phyloP scores from a whole-genome alignment of 768 basidiomycete species.

The Lactarius hengduanensis region DNA sequence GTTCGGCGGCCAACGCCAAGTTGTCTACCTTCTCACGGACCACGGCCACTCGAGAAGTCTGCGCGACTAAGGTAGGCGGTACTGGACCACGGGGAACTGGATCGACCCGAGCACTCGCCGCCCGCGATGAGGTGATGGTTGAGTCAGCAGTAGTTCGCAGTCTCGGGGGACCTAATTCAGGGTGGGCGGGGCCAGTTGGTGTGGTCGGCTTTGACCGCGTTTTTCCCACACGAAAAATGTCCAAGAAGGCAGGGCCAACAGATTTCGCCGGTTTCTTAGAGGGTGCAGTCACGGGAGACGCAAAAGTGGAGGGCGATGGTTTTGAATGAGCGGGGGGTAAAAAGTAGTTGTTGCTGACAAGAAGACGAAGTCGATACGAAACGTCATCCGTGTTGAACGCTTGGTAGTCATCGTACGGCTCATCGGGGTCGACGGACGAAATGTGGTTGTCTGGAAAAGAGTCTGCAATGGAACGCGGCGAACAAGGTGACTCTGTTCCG shows the following conservation, averaged over 20 bases:
- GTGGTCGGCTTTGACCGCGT: constrained; percentile 61
- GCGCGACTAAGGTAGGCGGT: constrained; percentile 14
- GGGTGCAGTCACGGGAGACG: constrained; percentile 38
- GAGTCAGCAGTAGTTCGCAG: constrained; percentile 31
- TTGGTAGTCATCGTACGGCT: constrained; percentile 30
- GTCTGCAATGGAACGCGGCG: constrained; percentile 56
- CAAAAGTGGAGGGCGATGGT: constrained; percentile 67
- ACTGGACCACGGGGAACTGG: constrained; percentile 30
- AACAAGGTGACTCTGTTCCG: constrained; percentile 60
- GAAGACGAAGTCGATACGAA: constrained; percentile 76
- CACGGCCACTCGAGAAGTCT: constrained; percentile 59
- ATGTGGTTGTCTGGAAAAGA: constrained; percentile 46
- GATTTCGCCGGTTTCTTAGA: constrained; percentile 49
- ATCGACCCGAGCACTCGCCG: constrained; percentile 28
- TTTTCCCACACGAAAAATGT: constrained; percentile 68
- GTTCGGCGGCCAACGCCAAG: constrained; percentile 64
- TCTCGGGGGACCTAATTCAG: constrained; percentile 33
- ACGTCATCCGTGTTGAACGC: constrained; percentile 67
- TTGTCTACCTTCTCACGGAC: constrained; percentile 81
- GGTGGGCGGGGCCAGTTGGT: constrained; percentile 41
- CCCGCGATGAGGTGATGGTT: constrained; percentile 22
- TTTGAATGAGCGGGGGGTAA: constrained; percentile 86
- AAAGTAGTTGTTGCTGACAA: constrained; percentile 87
- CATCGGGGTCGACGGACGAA: constrained; percentile 30
- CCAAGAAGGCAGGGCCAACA: constrained; percentile 57